Evolutionary conservation across 129 eudicot species (phyloP).

Genomic region (Chrysanthemum seticuspe): DNA sequence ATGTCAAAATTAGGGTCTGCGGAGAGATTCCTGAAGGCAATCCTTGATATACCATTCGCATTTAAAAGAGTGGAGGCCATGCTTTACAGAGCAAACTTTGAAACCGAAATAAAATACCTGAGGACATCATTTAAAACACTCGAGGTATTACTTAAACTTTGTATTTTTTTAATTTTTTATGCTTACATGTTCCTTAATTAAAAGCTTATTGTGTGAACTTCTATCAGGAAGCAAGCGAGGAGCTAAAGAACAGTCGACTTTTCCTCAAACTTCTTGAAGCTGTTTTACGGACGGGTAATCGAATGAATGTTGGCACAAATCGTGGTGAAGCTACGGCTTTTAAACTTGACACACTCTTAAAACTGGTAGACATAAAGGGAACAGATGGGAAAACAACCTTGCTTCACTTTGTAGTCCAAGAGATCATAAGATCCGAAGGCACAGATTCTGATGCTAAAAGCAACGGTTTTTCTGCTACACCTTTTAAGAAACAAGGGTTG

Average conservation of each 20-base stretch:
- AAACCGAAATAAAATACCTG: conserved; percentile 71
- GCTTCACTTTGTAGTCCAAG: conserved; percentile 99
- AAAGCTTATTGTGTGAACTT: conserved; percentile 9
- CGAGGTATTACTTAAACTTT: conserved; percentile 54
- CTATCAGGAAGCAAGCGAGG: conserved; percentile 77
- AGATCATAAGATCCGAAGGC: conserved; percentile 80
- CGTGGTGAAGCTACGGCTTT: conserved; percentile 96
- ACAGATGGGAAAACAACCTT: conserved; percentile 95
- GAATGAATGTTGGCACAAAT: conserved; percentile 94
- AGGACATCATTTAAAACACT: conserved; percentile 66
- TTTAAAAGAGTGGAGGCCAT: conserved; percentile 92
- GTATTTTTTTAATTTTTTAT: no score
- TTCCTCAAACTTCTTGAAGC: conserved; percentile 97
- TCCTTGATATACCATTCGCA: conserved; percentile 88
- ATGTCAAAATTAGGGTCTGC: conserved; percentile 80
- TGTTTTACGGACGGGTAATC: conserved; percentile 84
- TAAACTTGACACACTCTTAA: conserved; percentile 81
- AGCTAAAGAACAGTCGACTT: conserved; percentile 78
- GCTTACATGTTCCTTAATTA: neutral
- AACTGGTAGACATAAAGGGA: conserved; percentile 86
- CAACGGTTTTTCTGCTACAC: conserved; percentile 34
- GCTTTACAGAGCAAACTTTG: conserved; percentile 94
- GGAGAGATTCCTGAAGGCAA: conserved; percentile 75
- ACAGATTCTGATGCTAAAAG: conserved; percentile 37
- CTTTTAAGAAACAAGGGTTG: conserved; percentile 70